Evolutionary conservation across 2,329 filamentous ascomycete genomes (phyloP), one percentile per base, ranked within the genome.

Genomic region (Triangularia setosa): DNA sequence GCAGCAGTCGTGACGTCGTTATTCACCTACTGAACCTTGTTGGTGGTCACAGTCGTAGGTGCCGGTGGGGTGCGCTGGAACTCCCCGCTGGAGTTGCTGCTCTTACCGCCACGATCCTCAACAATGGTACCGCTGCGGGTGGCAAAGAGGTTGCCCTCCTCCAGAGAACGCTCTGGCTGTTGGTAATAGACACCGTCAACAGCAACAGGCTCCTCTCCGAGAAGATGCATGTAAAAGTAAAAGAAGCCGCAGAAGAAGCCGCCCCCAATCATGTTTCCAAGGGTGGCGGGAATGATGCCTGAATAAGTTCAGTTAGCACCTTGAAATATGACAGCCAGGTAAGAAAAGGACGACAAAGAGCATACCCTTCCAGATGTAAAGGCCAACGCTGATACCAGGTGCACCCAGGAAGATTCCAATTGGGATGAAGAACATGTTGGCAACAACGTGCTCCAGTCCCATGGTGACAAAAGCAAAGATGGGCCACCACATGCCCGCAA

Each of bases 401-500:
- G 81, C 76, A 0, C 75, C 73, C 0, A 82, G 70, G 74, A 78
- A 86, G 35, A 87, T 84, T 0, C 75, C 81, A 55, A 84, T 70
- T 0, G 83, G 81, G 33, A 82, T 76, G 61, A 83, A 82, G 35
- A 81, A 83, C 82, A 84, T 85, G 66, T 85, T 86, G 24, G 83
- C 83, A 16, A 86, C 78, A 53, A 85, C 82, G 74, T 86, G 84
- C 64, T 86, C 83, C 2, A 85, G 77, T 0, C 79, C 81, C 0
- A 84, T 74, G 1, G 78, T 78, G 0, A 85, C 83, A 67, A 86
- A 86, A 0, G 80, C 80, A 62, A 84, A 83, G 2, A 81, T 82
- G 0, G 83, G 84, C 70, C 79, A 82, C 84, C 84, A 87, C 68
- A 86, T 83, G 1, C 80, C 80, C 11, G 83, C 73, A 1, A 86